Evolutionary conservation across 1,139 yeast species (phyloP).

Genomic region (Blastobotrys apis): DNA sequence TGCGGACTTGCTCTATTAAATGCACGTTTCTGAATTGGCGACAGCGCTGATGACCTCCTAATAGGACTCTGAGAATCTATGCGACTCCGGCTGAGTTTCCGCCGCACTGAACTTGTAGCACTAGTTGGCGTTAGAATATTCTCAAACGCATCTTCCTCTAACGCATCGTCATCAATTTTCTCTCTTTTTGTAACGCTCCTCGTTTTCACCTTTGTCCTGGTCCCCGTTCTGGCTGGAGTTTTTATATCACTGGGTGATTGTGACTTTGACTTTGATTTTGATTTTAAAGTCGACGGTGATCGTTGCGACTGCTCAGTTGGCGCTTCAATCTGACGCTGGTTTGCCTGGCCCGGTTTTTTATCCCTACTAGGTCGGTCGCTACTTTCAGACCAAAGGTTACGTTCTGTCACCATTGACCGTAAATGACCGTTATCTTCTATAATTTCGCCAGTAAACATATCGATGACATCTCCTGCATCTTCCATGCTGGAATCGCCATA

Average conservation of each 20-base stretch:
- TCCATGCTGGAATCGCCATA: slow-evolving; percentile 47
- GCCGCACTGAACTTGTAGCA: neutral
- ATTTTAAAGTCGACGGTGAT: no score
- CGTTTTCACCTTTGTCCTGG: no score
- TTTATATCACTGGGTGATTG: no score
- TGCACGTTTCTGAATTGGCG: neutral
- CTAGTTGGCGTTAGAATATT: slow-evolving; percentile 13
- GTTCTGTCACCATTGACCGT: slow-evolving; percentile 34
- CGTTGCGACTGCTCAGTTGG: no score
- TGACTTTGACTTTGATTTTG: no score
- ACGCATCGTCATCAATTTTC: no score
- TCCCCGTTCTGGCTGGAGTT: no score
- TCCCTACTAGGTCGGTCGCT: neutral
- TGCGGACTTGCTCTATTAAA: neutral
- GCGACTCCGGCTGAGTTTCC: neutral
- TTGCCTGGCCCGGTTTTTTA: neutral
- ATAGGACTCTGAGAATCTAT: neutral
- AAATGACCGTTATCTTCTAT: slow-evolving; percentile 63
- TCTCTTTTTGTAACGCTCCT: no score
- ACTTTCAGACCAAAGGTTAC: slow-evolving; percentile 7
- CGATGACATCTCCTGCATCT: slow-evolving; percentile 61
- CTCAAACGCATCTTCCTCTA: slow-evolving; percentile 17
- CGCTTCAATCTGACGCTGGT: neutral
- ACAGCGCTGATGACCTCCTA: neutral
- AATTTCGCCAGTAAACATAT: slow-evolving; percentile 55